Base-by-base conservation (phyloP, 2,329 filamentous ascomycete species). In the Botrytis paeoniae region DNA sequence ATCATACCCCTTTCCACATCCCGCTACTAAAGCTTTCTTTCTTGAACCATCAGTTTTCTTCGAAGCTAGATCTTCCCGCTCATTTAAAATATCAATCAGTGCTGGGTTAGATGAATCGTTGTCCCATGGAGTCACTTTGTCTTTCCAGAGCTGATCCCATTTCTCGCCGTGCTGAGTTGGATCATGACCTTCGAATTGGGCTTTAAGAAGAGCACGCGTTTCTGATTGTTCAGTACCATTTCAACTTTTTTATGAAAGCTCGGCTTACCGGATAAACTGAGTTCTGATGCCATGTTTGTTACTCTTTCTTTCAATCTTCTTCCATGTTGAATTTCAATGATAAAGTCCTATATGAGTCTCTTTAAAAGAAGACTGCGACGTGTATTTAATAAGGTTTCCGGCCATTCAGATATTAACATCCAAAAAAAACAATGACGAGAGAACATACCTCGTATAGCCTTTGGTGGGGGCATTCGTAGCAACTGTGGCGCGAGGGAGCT, bases 1-100 rank as follows among this genome's bases (percentile, higher is more conserved):
- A 82, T 97, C 94, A 79, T 96, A 92, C 8, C 94, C 94, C 64
- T 88, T 87, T 0, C 94, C 94, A 81, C 94, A 97, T 8, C 93
- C 94, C 0, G 94, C 92, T 0, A 97, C 91, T 14, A 97, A 84
- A 1, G 91, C 93, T 77, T 87, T 88, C 71, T 83, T 77, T 72
- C 81, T 83, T 78, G 41, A 81, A 72, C 74, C 25, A 62, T 69
- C 64, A 57, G 57, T 29, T 32, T 72, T 65, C n/a, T 69, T 69
- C 37, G 39, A 29, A 12, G n/a, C 35, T 69, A 88, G 82, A 73
- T 86, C 84, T 20, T 81, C 77, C 1, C 84, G 82, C 74, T 85
- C 82, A 65, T 80, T 75, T 43, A 89, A 82, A 22, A 88, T 77
- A 77, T 90, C 88, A 62, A 83, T 79, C n/a, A 89, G 84, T 65